Percentiles rank a stretch among this genome's conserved stretches.
Conservation (phyloP, 495 filamentous ascomycete genomes). For the Elaphomyces granulatus region DNA sequence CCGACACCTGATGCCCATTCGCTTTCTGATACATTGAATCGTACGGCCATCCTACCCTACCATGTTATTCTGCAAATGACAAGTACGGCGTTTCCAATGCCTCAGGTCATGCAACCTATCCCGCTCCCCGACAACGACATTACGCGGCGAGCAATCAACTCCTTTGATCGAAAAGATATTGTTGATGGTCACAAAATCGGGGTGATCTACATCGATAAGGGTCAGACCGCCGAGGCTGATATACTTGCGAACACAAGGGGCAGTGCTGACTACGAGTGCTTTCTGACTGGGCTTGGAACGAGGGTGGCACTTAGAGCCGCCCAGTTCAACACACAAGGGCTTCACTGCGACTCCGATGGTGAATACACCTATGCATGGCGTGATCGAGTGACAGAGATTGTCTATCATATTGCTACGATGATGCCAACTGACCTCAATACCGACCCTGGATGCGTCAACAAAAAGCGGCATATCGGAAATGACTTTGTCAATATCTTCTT, state of each 20-base stretch:
- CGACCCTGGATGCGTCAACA: slow-evolving; percentile 61
- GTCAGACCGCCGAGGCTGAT: slow-evolving; percentile 64
- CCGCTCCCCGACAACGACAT: slow-evolving; percentile 71
- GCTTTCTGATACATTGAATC: slow-evolving; percentile 21
- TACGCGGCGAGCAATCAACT: slow-evolving; percentile 56
- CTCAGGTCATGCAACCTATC: slow-evolving; percentile 54
- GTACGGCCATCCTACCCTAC: slow-evolving; percentile 50
- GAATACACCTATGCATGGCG: slow-evolving; percentile 83
- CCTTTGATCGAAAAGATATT: slow-evolving; percentile 77
- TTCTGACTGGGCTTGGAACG: slow-evolving; percentile 66
- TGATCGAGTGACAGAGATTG: slow-evolving; percentile 84
- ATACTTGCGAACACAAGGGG: slow-evolving; percentile 77
- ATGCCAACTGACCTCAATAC: slow-evolving; percentile 79
- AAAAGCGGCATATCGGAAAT: slow-evolving; percentile 94
- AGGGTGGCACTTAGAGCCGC: slow-evolving; percentile 65
- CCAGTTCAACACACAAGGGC: slow-evolving; percentile 81
- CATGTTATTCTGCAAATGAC: slow-evolving; percentile 68
- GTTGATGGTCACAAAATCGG: slow-evolving; percentile 95
- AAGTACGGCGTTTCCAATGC: slow-evolving; percentile 50
- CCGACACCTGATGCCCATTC: slow-evolving; percentile 33
- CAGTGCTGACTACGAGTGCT: slow-evolving; percentile 70
- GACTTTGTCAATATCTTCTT: slow-evolving; percentile 97
- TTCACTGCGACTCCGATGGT: slow-evolving; percentile 77
- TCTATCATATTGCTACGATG: slow-evolving; percentile 90
- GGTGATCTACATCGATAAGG: slow-evolving; percentile 77